Base-by-base conservation (phyloP, 306 rosid genomes). In the Cotoneaster glaucophyllus region DNA sequence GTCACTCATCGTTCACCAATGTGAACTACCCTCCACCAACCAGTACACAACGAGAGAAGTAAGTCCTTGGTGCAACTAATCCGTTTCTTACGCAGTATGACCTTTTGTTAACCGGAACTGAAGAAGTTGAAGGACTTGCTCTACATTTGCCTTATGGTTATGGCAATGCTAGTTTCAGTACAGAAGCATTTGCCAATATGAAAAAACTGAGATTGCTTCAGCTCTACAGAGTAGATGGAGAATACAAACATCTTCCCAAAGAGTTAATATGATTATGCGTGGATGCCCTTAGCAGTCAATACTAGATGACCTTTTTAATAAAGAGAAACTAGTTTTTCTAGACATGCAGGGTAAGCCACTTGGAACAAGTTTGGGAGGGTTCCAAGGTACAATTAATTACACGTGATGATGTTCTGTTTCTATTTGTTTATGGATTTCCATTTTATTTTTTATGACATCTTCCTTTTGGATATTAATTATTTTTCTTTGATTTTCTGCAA, bases 171-270 rank as follows among this genome's bases (percentile, higher is more conserved):
- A 54, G 11, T 54, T 54, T 84, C 28, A 22, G 13, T 0, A 26
- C 90, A 8, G 5, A 70, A 19, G 73, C 86, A 57, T 84, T 90
- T 66, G 26, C 24, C 50, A 4, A 63, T 28, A 90, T 87, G 89
- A 41, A 73, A 21, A 81, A 25, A 8, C 31, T 90, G 39, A 84
- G 84, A 72, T 73, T 86, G 37, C 78, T 87, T 21, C 75, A 80
- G 54, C 86, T 89, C 9, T 26, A 68, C 50, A 4, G 3, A 34
- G 87, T 84, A 2, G 21, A 71, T 17, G 86, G 87, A 64, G 74
- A 63, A 44, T 82, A 13, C 70, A 44, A 41, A 37, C 11, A 75
- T 70, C 54, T 89, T 76, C 69, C 90, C 86, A 4, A 25, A 45
- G 43, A 65, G 21, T 34, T 75, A 4, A 65, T 72, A 52, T 65